Percentiles rank a stretch among this genome's conserved stretches.
Conservation (phyloP, 106 monocot species). For the Acanthochlamys bracteata region DNA sequence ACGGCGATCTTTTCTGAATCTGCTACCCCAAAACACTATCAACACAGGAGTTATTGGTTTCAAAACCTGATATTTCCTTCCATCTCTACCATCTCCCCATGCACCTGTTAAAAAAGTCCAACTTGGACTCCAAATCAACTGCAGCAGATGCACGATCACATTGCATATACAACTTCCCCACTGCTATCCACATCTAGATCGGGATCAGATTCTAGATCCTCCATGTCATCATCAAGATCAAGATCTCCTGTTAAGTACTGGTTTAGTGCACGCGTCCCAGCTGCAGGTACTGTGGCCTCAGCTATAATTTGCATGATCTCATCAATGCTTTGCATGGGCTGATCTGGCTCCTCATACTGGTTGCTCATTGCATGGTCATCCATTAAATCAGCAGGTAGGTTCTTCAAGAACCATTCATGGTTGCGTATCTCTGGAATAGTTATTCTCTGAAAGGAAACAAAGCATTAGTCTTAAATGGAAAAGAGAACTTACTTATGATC, state of each 20-base stretch:
- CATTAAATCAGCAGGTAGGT: constrained; percentile 66
- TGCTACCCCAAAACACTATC: not conserved
- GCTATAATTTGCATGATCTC: constrained; percentile 84
- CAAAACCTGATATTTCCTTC: not conserved
- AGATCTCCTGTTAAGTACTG: constrained; percentile 32
- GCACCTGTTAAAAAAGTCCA: not conserved
- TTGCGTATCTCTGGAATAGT: constrained; percentile 65
- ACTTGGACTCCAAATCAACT: not conserved
- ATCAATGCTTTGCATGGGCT: constrained; percentile 43
- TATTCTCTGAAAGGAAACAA: constrained; percentile 40
- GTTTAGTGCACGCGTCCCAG: constrained; percentile 36
- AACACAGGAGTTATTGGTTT: not conserved
- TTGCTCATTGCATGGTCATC: constrained; percentile 38
- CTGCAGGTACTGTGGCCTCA: constrained; percentile 70
- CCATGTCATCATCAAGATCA: constrained; percentile 73
- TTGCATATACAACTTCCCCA: constrained; percentile 73
- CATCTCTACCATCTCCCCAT: not conserved
- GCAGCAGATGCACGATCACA: constrained; percentile 22
- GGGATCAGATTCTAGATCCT: constrained; percentile 64
- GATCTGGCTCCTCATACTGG: constrained; percentile 60
- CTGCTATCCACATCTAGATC: constrained; percentile 82
- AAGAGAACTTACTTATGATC: not conserved
- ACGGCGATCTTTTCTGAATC: not conserved
- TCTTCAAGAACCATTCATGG: constrained; percentile 71
- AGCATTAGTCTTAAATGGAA: too few relatives aligned